Conservation (phyloP, 306 rosid species). For the Alnus glutinosa region DNA sequence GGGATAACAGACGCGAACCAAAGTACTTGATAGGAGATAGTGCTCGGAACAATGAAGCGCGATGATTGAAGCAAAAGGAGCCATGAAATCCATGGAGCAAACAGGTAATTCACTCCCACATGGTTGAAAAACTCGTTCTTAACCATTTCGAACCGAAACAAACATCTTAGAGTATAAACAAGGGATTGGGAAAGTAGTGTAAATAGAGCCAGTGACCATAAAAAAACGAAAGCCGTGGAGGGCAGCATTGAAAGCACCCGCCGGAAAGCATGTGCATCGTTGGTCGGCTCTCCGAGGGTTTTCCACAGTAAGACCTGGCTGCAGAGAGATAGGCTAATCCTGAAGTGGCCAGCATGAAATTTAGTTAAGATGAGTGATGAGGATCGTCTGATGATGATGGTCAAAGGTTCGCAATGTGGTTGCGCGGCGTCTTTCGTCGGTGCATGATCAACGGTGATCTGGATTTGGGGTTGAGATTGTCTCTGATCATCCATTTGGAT, state of each 20-base stretch:
- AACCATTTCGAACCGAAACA: background rate
- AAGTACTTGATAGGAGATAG: background rate
- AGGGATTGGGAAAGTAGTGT: background rate
- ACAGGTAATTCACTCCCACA: background rate
- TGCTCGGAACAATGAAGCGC: background rate
- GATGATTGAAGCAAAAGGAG: background rate
- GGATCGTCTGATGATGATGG: too few species aligned
- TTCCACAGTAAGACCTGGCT: too few species aligned
- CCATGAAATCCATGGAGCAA: background rate
- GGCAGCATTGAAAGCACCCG: background rate
- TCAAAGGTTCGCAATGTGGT: too few species aligned
- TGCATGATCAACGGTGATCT: too few species aligned
- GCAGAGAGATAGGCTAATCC: too few species aligned
- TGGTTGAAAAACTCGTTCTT: background rate
- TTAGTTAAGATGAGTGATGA: too few species aligned
- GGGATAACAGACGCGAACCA: background rate
- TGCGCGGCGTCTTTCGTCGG: too few species aligned
- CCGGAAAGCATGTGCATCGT: background rate
- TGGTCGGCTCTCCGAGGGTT: background rate
- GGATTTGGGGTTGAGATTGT: too few species aligned
- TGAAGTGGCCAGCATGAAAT: too few species aligned
- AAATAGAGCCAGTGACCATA: background rate
- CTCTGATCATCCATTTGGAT: too few species aligned
- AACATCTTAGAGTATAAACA: background rate
- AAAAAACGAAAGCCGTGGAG: background rate